phyloP scores from a whole-genome alignment of 768 basidiomycete genomes.

The Psilocybe sp. region DNA sequence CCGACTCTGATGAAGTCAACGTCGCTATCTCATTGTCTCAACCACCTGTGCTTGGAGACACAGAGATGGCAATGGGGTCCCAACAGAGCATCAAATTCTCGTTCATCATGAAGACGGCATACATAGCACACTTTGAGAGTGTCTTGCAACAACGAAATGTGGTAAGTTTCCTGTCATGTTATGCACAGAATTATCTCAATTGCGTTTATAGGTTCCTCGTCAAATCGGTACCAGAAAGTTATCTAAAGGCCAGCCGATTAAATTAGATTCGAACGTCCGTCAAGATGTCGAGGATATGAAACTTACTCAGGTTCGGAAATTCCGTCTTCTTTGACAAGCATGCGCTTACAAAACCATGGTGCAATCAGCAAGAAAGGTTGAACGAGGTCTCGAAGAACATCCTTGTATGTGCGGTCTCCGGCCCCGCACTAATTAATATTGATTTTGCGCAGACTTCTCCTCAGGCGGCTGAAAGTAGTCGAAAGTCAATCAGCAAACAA shows the following conservation, averaged over 20 bases:
- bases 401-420: too few relatives aligned
- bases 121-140: constrained; percentile 35
- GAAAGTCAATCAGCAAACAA: too few relatives aligned
- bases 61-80: constrained; percentile 17
- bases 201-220: constrained; percentile 4
- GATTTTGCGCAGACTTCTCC: too few relatives aligned
- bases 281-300: constrained; percentile 1
- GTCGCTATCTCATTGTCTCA: constrained; percentile 30
- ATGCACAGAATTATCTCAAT: neutral
- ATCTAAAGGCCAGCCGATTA: constrained; percentile 12
- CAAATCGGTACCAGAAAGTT: constrained; percentile 11
- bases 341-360: too few relatives aligned
- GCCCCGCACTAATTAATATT: too few relatives aligned
- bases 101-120: constrained; percentile 35
- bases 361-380: too few relatives aligned
- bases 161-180: constrained; percentile 31
- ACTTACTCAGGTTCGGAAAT: constrained; percentile 6
- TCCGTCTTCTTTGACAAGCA: neutral
- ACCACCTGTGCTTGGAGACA: constrained; percentile 37
- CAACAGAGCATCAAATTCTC: constrained; percentile 24
- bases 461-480: too few relatives aligned
- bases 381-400: too few relatives aligned
- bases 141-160: constrained; percentile 43
- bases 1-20: constrained; percentile 17
- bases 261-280: constrained; percentile 7